Base-by-base conservation (phyloP, 345 rosid genomes). In the Eucalyptus pauciflora region DNA sequence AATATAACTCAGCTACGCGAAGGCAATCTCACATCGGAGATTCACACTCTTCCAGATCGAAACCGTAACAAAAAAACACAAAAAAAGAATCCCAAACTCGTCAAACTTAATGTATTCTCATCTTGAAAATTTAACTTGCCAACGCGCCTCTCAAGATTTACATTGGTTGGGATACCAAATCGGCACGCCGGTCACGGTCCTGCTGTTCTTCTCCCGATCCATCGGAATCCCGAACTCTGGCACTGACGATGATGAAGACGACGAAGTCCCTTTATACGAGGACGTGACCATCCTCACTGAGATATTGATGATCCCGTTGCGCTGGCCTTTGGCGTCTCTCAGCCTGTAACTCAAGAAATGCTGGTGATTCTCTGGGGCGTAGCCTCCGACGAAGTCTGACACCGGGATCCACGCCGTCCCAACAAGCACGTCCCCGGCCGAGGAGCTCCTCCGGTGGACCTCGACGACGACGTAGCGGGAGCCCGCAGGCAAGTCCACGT, bases 331-430 rank as follows among this genome's bases (percentile, higher is more conserved):
- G 33, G 86, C 27, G 69, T 88, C 89, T 49, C 79, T 50, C 69
- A 88, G 51, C 62, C 89, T 8, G 50, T 88, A 88, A 81, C 89
- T 88, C 89, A 88, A 62, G 87, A 88, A 81, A 18, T 88, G 79
- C 89, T 81, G 86, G 67, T 88, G 64, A 56, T 88, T 41, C 52
- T 24, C 25, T 13, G 86, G 86, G 76, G 64, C n/a, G 50, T 22
- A 88, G 24, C 67, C 76, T 43, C 89, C 89, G 33, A 83, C 7
- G 51, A 88, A 81, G 45, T 88, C 86, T 43, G 52, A 79, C 64
- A 89, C 87, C 14, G 89, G 89, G 52, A 89, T 87, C 87, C 85
- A 46, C 51, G 89, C 89, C 85, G 43, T 22, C 85, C 87, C 91
- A 27, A 89, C 37, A 17, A 62, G 31, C 71, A 29, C 56, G 48